Evolutionary conservation across 345 rosid species (phyloP), one percentile per base, ranked within the genome.

Genomic region (Gossypium raimondii): DNA sequence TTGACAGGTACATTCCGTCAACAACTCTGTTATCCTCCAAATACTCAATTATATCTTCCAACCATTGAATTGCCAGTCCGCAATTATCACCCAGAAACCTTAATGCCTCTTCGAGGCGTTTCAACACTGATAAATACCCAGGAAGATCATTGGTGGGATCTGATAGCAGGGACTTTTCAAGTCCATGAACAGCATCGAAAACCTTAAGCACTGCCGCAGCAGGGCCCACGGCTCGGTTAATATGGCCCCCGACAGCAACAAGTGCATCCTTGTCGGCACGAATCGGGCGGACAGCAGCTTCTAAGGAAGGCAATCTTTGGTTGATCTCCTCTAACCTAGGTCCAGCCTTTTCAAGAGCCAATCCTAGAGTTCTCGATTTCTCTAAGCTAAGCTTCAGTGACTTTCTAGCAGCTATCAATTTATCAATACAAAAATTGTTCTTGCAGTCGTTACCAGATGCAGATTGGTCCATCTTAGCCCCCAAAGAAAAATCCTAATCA

Each of bases 131-230:
- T 70, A 93, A 83, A 77, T 92, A 93, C 70, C 94, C 93, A 0
- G 97, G 86, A 4, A 96, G 89, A 79, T 96, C 97, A 45, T 82
- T 86, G 72, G 83, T 81, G 1, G 98, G 98, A 76, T 96, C 98
- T 1, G 98, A 93, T 44, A 95, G 77, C 47, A 95, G 81, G 8
- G 97, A 90, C 81, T 88, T 92, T 80, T 96, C 99, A 22, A 96
- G 88, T 27, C 99, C 99, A 67, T 96, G 97, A 22, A 96, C 98
- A 0, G 97, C 98, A 82, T 96, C 99, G 60, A 96, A 96, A 45
- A 96, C 99, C 92, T 93, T 96, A 55, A 96, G 99, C 70, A 96
- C 99, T 0, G 99, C 97, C 0, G 99, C 98, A 17, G 99, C 99
- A 57, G 99, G 99, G 60, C 94, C 98, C 38, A 96, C 98, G 6